These are phyloP conservation scores for Boletellus sp. DNA, from an alignment of 768 basidiomycete genomes.

Conservation along the genomic window DNA sequence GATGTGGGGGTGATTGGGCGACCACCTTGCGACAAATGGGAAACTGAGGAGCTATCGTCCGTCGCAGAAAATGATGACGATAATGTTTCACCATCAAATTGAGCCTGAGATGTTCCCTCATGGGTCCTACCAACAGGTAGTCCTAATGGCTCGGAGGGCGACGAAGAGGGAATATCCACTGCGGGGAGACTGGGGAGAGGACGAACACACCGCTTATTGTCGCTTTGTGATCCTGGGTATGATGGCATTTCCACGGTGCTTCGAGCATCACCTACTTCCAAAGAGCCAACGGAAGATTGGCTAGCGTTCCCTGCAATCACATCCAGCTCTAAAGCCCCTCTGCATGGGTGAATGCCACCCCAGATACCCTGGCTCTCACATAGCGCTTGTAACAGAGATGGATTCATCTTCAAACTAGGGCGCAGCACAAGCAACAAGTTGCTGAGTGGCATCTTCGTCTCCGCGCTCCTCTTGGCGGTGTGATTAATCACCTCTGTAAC, in stretches of 20 bases:
- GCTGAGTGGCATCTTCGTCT: slow-evolving; percentile 91
- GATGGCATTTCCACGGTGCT: background rate
- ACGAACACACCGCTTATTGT: slow-evolving; percentile 17
- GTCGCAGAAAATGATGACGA: slow-evolving; percentile 25
- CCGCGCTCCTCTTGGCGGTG: slow-evolving; percentile 61
- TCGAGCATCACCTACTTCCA: background rate
- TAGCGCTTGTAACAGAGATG: slow-evolving; percentile 64
- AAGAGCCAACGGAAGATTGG: background rate
- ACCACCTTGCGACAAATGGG: slow-evolving; percentile 26
- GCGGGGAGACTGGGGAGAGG: slow-evolving; percentile 28
- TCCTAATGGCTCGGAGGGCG: slow-evolving; percentile 3
- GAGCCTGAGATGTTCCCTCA: background rate
- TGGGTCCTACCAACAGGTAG: background rate
- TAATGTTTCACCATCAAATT: slow-evolving; percentile 19
- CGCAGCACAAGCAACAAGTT: slow-evolving; percentile 87
- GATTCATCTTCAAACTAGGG: slow-evolving; percentile 79
- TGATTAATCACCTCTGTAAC: slow-evolving; percentile 76
- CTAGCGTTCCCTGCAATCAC: background rate
- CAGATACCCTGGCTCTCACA: slow-evolving; percentile 72
- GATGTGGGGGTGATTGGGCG: slow-evolving; percentile 36
- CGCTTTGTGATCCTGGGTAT: slow-evolving; percentile 2
- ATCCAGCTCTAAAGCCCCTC: slow-evolving; percentile 8
- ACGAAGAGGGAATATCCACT: slow-evolving; percentile 6
- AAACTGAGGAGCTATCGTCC: slow-evolving; percentile 33
- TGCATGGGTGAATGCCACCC: slow-evolving; percentile 32